These are phyloP conservation scores for Trametes gibbosa DNA, from an alignment of 768 basidiomycete species.

Conservation along the genomic window DNA sequence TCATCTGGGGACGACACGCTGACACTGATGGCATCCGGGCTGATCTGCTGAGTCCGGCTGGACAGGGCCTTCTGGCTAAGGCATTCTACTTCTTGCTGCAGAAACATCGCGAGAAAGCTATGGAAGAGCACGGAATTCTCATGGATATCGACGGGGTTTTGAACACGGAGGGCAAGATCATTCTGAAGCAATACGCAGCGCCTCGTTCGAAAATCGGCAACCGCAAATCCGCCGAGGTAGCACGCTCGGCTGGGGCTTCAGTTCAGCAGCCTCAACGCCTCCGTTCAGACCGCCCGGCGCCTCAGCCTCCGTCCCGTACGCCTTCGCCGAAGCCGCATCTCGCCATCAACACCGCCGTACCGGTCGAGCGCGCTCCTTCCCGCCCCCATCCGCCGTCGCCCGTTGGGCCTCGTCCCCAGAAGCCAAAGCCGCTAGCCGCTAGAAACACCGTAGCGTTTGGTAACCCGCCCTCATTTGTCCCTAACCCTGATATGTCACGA, in stretches of 20 bases:
- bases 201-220: slow-evolving; percentile 33
- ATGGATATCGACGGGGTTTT: slow-evolving; percentile 34
- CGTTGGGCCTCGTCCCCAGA: slow-evolving; percentile 46
- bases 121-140: slow-evolving; percentile 53
- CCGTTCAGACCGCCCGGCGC: slow-evolving; percentile 28
- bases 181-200: slow-evolving; percentile 43
- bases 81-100: slow-evolving; percentile 85
- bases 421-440: slow-evolving; percentile 20
- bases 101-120: slow-evolving; percentile 65
- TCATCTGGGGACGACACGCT: slow-evolving; percentile 81
- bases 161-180: slow-evolving; percentile 27
- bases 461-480: slow-evolving; percentile 4
- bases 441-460: slow-evolving; percentile 1
- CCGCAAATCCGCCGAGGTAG: slow-evolving; percentile 15
- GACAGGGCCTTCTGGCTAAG: slow-evolving; percentile 74
- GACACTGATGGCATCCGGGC: slow-evolving; percentile 54
- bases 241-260: not conserved
- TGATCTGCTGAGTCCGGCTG: slow-evolving; percentile 69
- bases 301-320: slow-evolving; percentile 29
- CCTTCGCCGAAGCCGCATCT: slow-evolving; percentile 30
- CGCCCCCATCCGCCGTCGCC: slow-evolving; percentile 48
- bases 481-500: slow-evolving; percentile 9
- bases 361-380: slow-evolving; percentile 26
- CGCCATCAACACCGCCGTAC: slow-evolving; percentile 13
- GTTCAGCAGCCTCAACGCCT: slow-evolving; percentile 13